phyloP scores from a whole-genome alignment of 78 protist genomes.

The Polysphondylium violaceum region DNA sequence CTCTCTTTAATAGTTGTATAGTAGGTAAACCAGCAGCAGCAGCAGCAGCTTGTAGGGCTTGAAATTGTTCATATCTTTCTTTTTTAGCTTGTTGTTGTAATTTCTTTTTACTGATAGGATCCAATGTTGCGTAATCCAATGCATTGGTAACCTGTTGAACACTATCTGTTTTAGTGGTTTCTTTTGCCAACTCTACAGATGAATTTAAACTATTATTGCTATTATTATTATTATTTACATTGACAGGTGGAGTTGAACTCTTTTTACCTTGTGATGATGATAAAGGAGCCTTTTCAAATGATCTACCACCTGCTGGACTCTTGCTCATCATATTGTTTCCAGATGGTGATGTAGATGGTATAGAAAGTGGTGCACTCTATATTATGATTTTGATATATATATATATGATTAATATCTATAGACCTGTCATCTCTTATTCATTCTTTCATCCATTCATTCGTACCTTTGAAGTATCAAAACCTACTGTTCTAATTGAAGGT shows the following conservation, averaged over 20 bases:
- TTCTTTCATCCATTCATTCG: background rate
- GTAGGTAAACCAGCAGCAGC: too few species aligned
- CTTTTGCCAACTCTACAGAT: conserved; percentile 4
- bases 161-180: conserved; percentile 12
- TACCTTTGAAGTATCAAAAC: conserved; percentile 37
- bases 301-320: background rate
- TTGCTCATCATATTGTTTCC: background rate
- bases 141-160: background rate
- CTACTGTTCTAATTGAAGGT: conserved; percentile 15
- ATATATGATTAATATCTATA: background rate
- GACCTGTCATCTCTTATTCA: background rate
- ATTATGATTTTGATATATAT: too few species aligned
- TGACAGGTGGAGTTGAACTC: conserved; percentile 13
- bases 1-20: too few species aligned
- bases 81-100: conserved; percentile 6
- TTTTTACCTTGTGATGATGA: conserved; percentile 5
- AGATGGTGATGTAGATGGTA: conserved; percentile 26
- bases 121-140: background rate
- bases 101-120: background rate
- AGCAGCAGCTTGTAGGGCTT: background rate
- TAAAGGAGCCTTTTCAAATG: conserved; percentile 13
- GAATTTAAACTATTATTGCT: background rate
- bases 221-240: background rate
- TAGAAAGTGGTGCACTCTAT: conserved; percentile 42
- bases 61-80: background rate